Evolutionary conservation across 345 rosid genomes (phyloP), one percentile per base, ranked within the genome.

Genomic region (Hibiscus tridactylites): DNA sequence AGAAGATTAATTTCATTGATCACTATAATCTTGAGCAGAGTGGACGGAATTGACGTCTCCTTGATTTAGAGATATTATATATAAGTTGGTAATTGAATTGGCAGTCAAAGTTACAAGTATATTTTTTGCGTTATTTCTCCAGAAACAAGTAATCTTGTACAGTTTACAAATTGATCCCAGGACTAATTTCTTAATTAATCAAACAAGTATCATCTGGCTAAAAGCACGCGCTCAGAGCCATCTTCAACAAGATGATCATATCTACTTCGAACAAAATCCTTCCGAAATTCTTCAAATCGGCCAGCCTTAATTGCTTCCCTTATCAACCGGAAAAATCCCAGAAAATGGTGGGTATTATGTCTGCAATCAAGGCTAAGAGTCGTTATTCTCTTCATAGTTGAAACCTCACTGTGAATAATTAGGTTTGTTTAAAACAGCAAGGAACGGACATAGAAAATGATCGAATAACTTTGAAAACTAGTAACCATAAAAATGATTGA

Each of bases 301-400:
- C 85, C 91, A 50, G 77, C 87, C 75, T 80, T 85, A 54, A 86
- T 88, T 19, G 91, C 85, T 61, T 84, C 81, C 78, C 91, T 81
- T 65, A 90, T 84, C 58, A 75, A 71, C 9, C 6, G 76, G 78
- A 90, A 90, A 78, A 90, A 88, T 19, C 85, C 85, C 60, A 90
- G 79, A 79, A 79, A 88, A 49, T 90, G 91, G 68, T 90, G 89
- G 56, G 96, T 90, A 72, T 88, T 88, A 78, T 90, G 96, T 68
- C 96, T 90, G 89, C 86, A 76, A 53, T 57, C 59, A 76, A 59
- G 33, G 26, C 31, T 9, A 17, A 56, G 9, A 19, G 60, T 21
- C 13, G 60, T 56, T 56, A 56, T 56, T 56, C 4, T 56, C 60
- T 21, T 56, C 60, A 56, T 21, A 21, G 26, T 17, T 5, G 28